Conservation (phyloP, 1,139 yeast species). For the Yamadazyma kanchanaburiensis region DNA sequence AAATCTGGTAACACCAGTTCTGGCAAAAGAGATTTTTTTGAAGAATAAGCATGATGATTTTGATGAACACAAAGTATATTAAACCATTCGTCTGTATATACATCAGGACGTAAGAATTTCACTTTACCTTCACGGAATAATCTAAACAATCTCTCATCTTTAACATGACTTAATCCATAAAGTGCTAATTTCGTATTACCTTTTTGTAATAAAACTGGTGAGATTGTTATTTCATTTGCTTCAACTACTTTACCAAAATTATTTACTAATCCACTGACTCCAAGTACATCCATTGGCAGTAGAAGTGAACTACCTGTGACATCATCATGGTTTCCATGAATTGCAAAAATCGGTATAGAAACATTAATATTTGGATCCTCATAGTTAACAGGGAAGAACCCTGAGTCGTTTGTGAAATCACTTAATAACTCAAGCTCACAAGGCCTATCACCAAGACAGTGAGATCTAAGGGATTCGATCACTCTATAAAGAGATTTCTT, state of each 20-base stretch:
- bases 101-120: constrained; percentile 69
- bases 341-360: constrained; percentile 89
- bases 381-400: constrained; percentile 71
- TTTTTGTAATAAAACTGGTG: constrained; percentile 80
- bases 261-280: constrained; percentile 79
- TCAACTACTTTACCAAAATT: constrained; percentile 85
- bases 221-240: constrained; percentile 67
- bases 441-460: constrained; percentile 85
- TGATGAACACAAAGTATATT: constrained; percentile 90
- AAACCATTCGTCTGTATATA: constrained; percentile 68
- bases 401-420: constrained; percentile 65
- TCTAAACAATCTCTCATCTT: constrained; percentile 84
- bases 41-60: constrained; percentile 76
- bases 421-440: constrained; percentile 81
- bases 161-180: constrained; percentile 83
- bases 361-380: constrained; percentile 89
- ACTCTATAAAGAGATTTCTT: constrained; percentile 86
- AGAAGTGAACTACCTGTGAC: constrained; percentile 85
- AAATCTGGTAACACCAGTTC: constrained; percentile 81
- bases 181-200: constrained; percentile 80
- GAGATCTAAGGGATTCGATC: constrained; percentile 62
- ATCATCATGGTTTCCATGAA: constrained; percentile 96
- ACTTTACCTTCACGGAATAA: constrained; percentile 81
- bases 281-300: constrained; percentile 84
- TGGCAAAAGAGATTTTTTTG: constrained; percentile 79